Evolutionary conservation across 768 basidiomycete species (phyloP), one percentile per base, ranked within the genome.

Genomic region (Psilocybe cubensis): DNA sequence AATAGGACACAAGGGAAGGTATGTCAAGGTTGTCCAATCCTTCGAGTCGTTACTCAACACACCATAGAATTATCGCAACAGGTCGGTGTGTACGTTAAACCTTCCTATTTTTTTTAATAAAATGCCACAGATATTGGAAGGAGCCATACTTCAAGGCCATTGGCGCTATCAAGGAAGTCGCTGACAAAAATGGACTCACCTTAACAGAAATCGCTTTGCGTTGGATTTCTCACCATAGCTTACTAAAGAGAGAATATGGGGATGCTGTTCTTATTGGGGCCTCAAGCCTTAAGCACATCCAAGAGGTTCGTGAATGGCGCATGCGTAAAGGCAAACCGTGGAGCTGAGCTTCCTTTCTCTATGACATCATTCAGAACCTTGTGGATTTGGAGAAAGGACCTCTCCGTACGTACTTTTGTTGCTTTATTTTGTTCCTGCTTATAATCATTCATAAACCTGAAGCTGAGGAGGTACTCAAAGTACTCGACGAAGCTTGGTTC

Each of bases 201-300:
- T 70, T 84, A 53, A 74, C 79, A 2, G 84, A 87, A 68, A 76
- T 84, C 4, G 83, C 85, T 0, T 69, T 86, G 42, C 75, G 86
- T 17, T 88, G 86, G 86, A 74, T 80, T 49, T 81, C 84, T 52
- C 79, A 87, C 56, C 85, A 87, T 56, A 82, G 58, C 8, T 57
- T 72, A 2, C 65, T 87, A 52, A 76, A 79, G 62, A 70, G 77
- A 10, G 81, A 83, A 59, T 65, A 73, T 29, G 77, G 81, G 18
- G 81, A 84, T 61, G 68, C 79, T 23, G 72, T 87, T 58, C 71
- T 88, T 53, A 86, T 89, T 61, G 86, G 86, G 20, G 86, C 86
- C 28, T 83, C 81, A 3, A 83, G 77, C 56, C 51, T 82, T 57
- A 72, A 74, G 23, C 87, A 89, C 62, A 81, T 86, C 51, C 78